Percentiles rank a stretch among this genome's conserved stretches.
Evolutionary conservation across 768 basidiomycete species (phyloP).

Genomic region (Leccinum longicurvipes): DNA sequence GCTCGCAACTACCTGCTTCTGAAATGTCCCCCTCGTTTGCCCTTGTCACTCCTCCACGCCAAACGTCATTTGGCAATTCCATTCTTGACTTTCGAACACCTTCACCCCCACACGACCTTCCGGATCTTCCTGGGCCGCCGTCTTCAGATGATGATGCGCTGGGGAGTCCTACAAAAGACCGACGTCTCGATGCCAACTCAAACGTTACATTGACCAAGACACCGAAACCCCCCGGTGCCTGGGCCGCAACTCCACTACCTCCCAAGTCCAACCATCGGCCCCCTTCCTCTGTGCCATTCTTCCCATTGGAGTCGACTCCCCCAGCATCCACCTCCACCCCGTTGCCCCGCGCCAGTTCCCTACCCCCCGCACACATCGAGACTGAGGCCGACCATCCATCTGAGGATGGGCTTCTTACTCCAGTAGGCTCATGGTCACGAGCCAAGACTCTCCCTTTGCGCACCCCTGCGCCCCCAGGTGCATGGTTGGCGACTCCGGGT

Average conservation of each 20-base stretch:
- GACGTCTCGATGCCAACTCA: constrained; percentile 9
- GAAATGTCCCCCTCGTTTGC: constrained; percentile 17
- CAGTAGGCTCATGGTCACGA: constrained; percentile 47
- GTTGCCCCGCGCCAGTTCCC: constrained; percentile 14
- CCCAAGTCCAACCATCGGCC: constrained; percentile 13
- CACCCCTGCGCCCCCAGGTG: constrained; percentile 70
- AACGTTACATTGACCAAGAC: constrained; percentile 40
- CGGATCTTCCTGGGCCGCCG: constrained; percentile 66
- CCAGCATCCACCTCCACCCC: constrained; percentile 26
- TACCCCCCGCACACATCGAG: constrained; percentile 17
- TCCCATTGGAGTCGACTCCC: constrained; percentile 26
- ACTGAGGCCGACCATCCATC: constrained; percentile 11
- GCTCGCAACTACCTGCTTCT: not conserved
- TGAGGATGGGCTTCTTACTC: constrained; percentile 38
- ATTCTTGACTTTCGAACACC: constrained; percentile 57
- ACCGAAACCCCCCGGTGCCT: constrained; percentile 45
- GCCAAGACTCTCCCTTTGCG: constrained; percentile 44
- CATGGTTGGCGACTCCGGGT: constrained; percentile 59
- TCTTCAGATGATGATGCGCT: constrained; percentile 49
- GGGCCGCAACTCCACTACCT: constrained; percentile 40
- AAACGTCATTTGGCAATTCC: constrained; percentile 38
- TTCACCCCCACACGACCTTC: constrained; percentile 58
- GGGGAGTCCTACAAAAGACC: constrained; percentile 23
- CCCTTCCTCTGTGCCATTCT: constrained; percentile 15
- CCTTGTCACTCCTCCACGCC: constrained; percentile 49